phyloP scores from a whole-genome alignment of 495 filamentous ascomycete species.

The Podospora comata region DNA sequence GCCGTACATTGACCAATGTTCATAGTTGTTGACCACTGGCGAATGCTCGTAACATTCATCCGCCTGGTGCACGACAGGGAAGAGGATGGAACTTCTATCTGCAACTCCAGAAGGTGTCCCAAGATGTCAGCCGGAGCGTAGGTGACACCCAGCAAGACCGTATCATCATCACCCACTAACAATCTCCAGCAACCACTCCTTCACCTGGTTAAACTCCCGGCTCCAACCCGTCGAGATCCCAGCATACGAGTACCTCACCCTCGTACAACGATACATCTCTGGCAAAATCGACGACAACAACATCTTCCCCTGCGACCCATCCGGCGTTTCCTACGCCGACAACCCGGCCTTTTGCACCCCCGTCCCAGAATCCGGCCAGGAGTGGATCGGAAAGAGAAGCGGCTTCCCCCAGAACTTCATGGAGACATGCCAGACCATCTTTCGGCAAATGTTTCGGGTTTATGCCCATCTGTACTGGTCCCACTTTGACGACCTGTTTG shows the following conservation, averaged over 20 bases:
- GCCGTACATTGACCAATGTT: slow-evolving; percentile 2
- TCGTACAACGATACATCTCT: slow-evolving; percentile 92
- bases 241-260: slow-evolving; percentile 80
- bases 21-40: slow-evolving; percentile 84
- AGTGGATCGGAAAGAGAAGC: slow-evolving; percentile 80
- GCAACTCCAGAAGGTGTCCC: slow-evolving; percentile 77
- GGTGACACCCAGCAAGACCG: slow-evolving; percentile 33
- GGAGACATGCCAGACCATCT: slow-evolving; percentile 84
- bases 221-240: slow-evolving; percentile 66
- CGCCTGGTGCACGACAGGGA: slow-evolving; percentile 79
- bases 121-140: slow-evolving; percentile 90
- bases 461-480: slow-evolving; percentile 89
- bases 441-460: slow-evolving; percentile 95
- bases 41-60: slow-evolving; percentile 76
- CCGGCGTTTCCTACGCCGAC: slow-evolving; percentile 55
- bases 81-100: slow-evolving; percentile 67
- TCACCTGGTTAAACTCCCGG: slow-evolving; percentile 79
- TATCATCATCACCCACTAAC: neutral
- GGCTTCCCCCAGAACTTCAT: slow-evolving; percentile 87
- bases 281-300: slow-evolving; percentile 82
- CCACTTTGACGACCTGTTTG: slow-evolving; percentile 79
- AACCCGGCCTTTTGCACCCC: slow-evolving; percentile 56
- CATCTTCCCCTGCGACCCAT: slow-evolving; percentile 78
- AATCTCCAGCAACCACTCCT: slow-evolving; percentile 72
- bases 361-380: slow-evolving; percentile 51